Base-by-base conservation (phyloP, 371 early-diverging fungal species). In the Apophysomyces trapeziformis region DNA sequence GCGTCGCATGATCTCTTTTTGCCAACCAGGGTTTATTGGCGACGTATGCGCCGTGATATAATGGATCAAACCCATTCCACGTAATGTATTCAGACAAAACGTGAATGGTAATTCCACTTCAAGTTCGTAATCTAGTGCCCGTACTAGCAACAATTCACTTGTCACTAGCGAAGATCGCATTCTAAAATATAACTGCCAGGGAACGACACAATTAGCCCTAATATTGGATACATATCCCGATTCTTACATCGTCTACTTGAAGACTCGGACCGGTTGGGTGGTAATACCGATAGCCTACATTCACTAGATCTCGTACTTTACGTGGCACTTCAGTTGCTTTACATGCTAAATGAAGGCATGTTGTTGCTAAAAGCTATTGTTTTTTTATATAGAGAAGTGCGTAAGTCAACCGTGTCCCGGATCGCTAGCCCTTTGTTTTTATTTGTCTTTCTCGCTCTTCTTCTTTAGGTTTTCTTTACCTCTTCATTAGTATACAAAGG, bases 301-400 rank as follows among this genome's bases (percentile, higher is more conserved):
- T 87, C 57, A 87, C 80, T 8, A 87, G 43, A 71, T 87, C 87
- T 38, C 87, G 75, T 41, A 87, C 76, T 71, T 87, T 87, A 39
- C 85, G 72, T 16, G 80, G 79, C 5, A 77, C 76, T 60, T 87
- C 87, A 7, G 82, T 85, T 37, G 78, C 71, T 74, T 87, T 87
- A 45, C 84, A 82, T 7, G 87, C 85, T 32, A 87, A 70, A 64
- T 80, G 80, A 38, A 87, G 57, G 57, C 85, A 85, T 5, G 87
- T 80, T n/a, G 75, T 77, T 11, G 79, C 76, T 50, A 84, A 64
- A 16, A 85, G 61, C 85, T 85, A 60, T 5, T 21, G 5, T 16
- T n/a, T 5, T 21, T 21, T 32, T 12, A 16, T 26, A 39, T 8
- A 7, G 21, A 37, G n/a, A 26, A 26, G 32, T 26, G 32, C 32